Evolutionary conservation across 768 basidiomycete genomes (phyloP).

Genomic region (Daedaleopsis nitida): DNA sequence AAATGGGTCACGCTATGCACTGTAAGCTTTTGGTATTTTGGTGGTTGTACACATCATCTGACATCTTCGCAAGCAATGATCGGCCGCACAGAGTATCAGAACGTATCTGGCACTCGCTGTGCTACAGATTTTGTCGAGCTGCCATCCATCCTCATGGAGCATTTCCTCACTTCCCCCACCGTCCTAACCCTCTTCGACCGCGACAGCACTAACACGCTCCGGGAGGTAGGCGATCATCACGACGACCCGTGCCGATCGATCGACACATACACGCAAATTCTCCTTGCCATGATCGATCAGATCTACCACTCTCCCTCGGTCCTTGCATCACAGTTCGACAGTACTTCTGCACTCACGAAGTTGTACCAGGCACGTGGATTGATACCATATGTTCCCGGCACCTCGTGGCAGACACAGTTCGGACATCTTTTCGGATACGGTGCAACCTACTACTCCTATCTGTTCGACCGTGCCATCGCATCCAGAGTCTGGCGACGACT

Average conservation of each 20-base stretch:
- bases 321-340: conserved; percentile 62
- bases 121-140: conserved; percentile 98
- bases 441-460: conserved; percentile 96
- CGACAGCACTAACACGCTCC: conserved; percentile 45
- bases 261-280: conserved; percentile 89
- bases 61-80: no score
- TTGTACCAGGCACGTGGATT: conserved; percentile 72
- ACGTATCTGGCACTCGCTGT: conserved; percentile 95
- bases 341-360: conserved; percentile 63
- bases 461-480: conserved; percentile 95
- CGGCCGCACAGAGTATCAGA: conserved; percentile 95
- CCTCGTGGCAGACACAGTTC: conserved; percentile 95
- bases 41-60: no score
- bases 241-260: conserved; percentile 79
- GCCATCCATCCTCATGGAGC: conserved; percentile 98
- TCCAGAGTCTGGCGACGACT: conserved; percentile 84
- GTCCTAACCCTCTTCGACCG: conserved; percentile 81
- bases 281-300: conserved; percentile 89
- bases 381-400: conserved; percentile 81
- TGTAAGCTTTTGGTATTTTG: no score
- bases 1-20: conserved; percentile 99
- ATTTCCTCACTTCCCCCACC: conserved; percentile 83
- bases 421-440: conserved; percentile 96
- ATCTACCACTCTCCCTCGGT: conserved; percentile 78
- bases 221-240: conserved; percentile 64